A percentile compares a stretch with the other conserved stretches of the same genome.
phyloP scores from a whole-genome alignment of 1,284 basidiomycete species.

The Leccinum pachyderme region DNA sequence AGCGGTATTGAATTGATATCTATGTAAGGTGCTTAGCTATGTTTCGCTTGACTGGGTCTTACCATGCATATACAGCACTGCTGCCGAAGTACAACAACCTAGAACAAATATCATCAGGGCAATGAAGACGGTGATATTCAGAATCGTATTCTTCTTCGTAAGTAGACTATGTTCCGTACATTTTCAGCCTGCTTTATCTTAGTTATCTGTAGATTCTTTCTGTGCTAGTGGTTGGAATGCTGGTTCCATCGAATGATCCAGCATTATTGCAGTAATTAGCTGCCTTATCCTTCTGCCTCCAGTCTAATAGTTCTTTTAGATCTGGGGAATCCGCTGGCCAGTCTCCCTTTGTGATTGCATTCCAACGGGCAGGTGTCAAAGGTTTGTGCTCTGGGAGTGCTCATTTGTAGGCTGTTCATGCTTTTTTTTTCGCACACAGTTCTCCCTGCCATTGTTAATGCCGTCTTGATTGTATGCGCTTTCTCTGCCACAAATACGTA shows the following conservation, averaged over 20 bases:
- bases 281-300: constrained; percentile 6
- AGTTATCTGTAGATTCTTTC: constrained; percentile 49
- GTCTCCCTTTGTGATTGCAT: constrained; percentile 83
- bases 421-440: constrained; percentile 30
- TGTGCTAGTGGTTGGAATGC: constrained; percentile 77
- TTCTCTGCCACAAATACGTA: constrained; percentile 84
- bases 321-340: constrained; percentile 59
- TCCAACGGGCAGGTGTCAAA: constrained; percentile 73
- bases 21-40: constrained; percentile 45
- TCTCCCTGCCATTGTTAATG: constrained; percentile 71
- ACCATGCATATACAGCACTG: constrained; percentile 45
- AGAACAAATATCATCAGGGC: constrained; percentile 79
- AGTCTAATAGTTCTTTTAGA: constrained; percentile 14
- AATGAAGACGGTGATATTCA: constrained; percentile 77
- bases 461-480: constrained; percentile 65
- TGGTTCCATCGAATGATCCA: constrained; percentile 71
- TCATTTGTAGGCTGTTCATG: neutral
- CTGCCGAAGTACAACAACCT: constrained; percentile 74
- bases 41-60: neutral
- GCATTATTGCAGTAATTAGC: constrained; percentile 48
- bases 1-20: constrained; percentile 84
- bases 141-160: constrained; percentile 75
- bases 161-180: constrained; percentile 9
- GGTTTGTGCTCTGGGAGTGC: constrained; percentile 24
- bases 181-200: neutral